Conservation (phyloP, 345 rosid species). For the Orychophragmus violaceus region DNA sequence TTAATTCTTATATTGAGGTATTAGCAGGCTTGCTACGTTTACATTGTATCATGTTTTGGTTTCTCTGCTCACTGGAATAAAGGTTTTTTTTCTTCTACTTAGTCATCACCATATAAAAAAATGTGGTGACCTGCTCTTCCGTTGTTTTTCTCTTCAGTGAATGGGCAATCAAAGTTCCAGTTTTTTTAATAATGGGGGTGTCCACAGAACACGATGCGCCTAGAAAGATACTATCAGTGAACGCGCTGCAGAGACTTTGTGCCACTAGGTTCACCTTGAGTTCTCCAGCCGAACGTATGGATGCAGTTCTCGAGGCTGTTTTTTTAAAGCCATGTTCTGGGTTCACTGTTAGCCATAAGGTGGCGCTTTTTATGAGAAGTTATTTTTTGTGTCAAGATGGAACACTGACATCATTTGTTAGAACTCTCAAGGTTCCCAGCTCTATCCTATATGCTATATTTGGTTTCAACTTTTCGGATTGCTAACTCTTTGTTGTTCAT, state of each 20-base stretch:
- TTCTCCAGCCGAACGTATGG: constrained; percentile 77
- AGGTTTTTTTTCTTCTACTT: not conserved
- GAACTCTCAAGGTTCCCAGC: constrained; percentile 74
- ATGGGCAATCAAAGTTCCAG: constrained; percentile 81
- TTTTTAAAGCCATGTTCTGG: constrained; percentile 69
- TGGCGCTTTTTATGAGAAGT: constrained; percentile 66
- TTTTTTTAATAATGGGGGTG: constrained; percentile 72
- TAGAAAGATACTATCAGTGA: constrained; percentile 53
- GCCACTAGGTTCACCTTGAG: constrained; percentile 67
- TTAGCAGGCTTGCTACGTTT: not conserved
- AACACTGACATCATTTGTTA: constrained; percentile 71
- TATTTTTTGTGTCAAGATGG: constrained; percentile 83
- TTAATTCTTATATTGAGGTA: constrained; percentile 78
- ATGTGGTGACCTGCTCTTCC: constrained; percentile 8
- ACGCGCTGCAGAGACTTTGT: constrained; percentile 53
- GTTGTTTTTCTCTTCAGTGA: constrained; percentile 44
- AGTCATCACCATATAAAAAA: not conserved
- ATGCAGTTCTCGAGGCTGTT: constrained; percentile 74
- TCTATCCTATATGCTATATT: not conserved
- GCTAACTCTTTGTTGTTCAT: not conserved
- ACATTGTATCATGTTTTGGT: not conserved
- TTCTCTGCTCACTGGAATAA: not conserved
- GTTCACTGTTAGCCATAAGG: constrained; percentile 65
- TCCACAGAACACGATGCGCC: constrained; percentile 78
- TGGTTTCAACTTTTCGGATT: constrained; percentile 2